Conservation (phyloP, 139 green algal genomes). For the Raphidocelis subcapitata region DNA sequence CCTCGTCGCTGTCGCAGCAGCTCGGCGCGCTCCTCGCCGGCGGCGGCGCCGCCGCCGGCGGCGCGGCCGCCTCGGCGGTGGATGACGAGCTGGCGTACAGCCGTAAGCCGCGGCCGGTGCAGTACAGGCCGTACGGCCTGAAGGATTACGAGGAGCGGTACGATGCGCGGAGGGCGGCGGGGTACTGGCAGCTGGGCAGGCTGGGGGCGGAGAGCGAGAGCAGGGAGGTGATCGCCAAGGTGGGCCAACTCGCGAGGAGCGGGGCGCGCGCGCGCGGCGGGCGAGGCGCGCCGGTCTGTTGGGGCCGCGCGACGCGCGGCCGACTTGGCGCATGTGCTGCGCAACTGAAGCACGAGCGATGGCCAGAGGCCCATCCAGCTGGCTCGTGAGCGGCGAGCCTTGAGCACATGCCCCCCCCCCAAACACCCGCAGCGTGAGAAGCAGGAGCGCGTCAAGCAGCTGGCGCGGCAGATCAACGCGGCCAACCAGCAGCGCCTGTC, state of each 20-base stretch:
- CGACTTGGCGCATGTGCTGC: no score
- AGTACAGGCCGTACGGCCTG: slow-evolving; percentile 28
- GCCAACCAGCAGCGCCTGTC: slow-evolving; percentile 11
- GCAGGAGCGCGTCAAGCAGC: slow-evolving; percentile 51
- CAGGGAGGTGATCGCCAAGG: slow-evolving; percentile 60
- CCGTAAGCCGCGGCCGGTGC: slow-evolving; percentile 40
- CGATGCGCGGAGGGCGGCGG: slow-evolving; percentile 45
- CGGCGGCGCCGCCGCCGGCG: slow-evolving; percentile 8
- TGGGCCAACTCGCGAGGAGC: not conserved
- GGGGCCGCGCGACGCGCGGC: no score
- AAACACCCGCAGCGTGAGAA: slow-evolving; percentile 39
- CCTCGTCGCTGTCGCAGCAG: not conserved
- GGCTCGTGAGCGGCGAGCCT: no score
- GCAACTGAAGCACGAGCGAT: no score
- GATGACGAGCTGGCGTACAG: slow-evolving; percentile 45
- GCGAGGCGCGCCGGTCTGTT: no score
- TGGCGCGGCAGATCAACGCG: slow-evolving; percentile 30
- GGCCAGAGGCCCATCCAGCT: no score
- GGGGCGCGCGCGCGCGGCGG: no score
- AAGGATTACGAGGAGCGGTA: slow-evolving; percentile 69
- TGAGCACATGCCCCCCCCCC: not conserved
- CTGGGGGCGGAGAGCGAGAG: slow-evolving; percentile 65
- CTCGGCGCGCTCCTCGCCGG: not conserved
- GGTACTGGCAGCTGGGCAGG: slow-evolving; percentile 74
- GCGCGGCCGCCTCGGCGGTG: slow-evolving; percentile 17